Conservation (phyloP, 495 filamentous ascomycete genomes). For the Annulohypoxylon moriforme region DNA sequence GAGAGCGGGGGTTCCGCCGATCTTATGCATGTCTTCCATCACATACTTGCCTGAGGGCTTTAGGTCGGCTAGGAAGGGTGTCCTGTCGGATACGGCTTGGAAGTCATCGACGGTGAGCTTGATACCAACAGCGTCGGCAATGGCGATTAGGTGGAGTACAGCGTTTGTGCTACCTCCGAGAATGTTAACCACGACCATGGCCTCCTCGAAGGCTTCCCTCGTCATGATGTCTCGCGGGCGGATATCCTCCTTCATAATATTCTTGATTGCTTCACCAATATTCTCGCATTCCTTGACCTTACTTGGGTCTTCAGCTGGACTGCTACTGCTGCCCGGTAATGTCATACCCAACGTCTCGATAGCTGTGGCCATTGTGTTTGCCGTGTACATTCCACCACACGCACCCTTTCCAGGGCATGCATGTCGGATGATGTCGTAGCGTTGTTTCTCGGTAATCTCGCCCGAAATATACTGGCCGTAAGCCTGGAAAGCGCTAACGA, state of each 20-base stretch:
- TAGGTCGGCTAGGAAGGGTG: slow-evolving; percentile 92
- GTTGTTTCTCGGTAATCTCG: slow-evolving; percentile 88
- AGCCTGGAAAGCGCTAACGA: slow-evolving; percentile 96
- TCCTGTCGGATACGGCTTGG: slow-evolving; percentile 91
- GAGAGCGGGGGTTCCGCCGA: slow-evolving; percentile 91
- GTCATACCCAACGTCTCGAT: slow-evolving; percentile 97
- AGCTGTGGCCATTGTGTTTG: slow-evolving; percentile 98
- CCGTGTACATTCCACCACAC: slow-evolving; percentile 99
- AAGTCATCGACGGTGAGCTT: slow-evolving; percentile 97
- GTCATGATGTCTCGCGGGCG: slow-evolving; percentile 90
- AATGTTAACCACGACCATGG: slow-evolving; percentile 95
- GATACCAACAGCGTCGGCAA: slow-evolving; percentile 92
- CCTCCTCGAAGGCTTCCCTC: slow-evolving; percentile 92
- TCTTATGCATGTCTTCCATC: slow-evolving; percentile 88
- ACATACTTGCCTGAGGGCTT: slow-evolving; percentile 98
- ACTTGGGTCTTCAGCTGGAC: slow-evolving; percentile 85
- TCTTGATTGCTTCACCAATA: slow-evolving; percentile 87
- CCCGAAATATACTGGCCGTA: slow-evolving; percentile 95
- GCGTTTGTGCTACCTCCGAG: slow-evolving; percentile 97
- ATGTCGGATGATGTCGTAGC: slow-evolving; percentile 94
- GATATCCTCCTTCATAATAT: slow-evolving; percentile 87
- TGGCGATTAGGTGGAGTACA: slow-evolving; percentile 95
- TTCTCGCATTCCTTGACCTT: slow-evolving; percentile 89
- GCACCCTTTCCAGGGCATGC: slow-evolving; percentile 94
- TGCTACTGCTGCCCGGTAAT: slow-evolving; percentile 91